Evolutionary conservation across 192 early-diverging fungal species (phyloP), one percentile per base, ranked within the genome.

Genomic region (Backusella psychrophila): DNA sequence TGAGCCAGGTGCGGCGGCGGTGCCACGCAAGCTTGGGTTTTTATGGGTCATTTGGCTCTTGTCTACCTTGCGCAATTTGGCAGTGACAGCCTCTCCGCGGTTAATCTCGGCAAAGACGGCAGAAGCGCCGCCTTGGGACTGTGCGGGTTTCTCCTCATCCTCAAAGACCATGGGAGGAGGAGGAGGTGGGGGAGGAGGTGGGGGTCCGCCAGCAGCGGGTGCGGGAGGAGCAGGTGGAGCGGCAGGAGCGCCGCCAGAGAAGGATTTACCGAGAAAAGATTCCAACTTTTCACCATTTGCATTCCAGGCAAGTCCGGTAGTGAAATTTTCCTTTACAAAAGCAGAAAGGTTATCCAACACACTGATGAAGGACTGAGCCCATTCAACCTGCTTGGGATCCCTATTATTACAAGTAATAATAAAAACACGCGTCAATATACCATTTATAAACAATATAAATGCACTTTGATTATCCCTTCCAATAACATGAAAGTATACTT

Each of bases 41-140:
- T 99, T 99, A 87, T 99, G 97, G 15, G 96, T 99, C 97, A 98
- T 99, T 83, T 99, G 92, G 74, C 87, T 90, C 83, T 92, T 94
- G 74, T 97, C 96, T 1, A 99, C 98, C 82, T 97, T 97, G 67
- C 94, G 91, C 78, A 99, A 85, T n/a, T 92, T 93, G 38, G 91
- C 68, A 3, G 94, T 93, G 72, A 94, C 84, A 7, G 71, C 83
- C 59, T 84, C 83, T 72, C 95, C 97, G 65, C 91, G 88, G 89
- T 96, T 97, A 77, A 98, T 82, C 59, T 93, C 90, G 41, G 93
- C 91, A 87, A 98, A 96, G 31, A 98, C 86, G 0, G 91, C 89
- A 23, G 87, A 83, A 68, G 85, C 85, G 33, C 84, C 86, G 46
- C 42, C 83, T 17, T 77, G 65, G 65, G 76, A 69, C 8, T 82